Conservation (phyloP, 768 basidiomycete species). For the Suillus americanus region DNA sequence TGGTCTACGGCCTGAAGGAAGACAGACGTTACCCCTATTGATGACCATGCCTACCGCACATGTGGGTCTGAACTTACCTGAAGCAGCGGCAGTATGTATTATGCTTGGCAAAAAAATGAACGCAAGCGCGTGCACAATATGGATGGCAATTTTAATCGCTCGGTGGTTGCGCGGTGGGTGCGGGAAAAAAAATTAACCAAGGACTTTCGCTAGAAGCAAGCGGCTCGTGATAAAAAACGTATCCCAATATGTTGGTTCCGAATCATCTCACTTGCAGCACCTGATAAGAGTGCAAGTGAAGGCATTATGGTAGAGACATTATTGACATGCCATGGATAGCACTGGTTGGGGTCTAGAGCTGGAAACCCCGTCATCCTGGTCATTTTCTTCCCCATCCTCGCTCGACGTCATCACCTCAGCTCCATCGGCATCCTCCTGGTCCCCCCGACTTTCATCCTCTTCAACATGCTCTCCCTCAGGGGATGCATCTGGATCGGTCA, state of each 20-base stretch:
- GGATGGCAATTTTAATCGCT: background rate
- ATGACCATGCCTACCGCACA: background rate
- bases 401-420: conserved; percentile 13
- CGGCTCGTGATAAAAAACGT: background rate
- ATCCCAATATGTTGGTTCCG: background rate
- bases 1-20: background rate
- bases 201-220: background rate
- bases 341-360: conserved; percentile 12
- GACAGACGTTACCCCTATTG: background rate
- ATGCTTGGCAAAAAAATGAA: background rate
- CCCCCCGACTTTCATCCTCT: conserved; percentile 18
- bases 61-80: background rate
- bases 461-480: conserved; percentile 12
- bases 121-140: background rate
- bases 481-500: conserved; percentile 22
- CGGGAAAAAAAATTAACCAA: background rate
- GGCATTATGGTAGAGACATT: background rate
- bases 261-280: background rate
- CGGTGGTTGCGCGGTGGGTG: background rate
- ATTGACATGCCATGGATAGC: background rate
- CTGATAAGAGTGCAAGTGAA: background rate
- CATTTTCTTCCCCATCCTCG: conserved; percentile 13
- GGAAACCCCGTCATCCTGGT: conserved; percentile 9
- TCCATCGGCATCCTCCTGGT: conserved; percentile 16
- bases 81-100: background rate